Evolutionary conservation across 2,329 filamentous ascomycete species (phyloP), one percentile per base, ranked within the genome.

Genomic region (Alternaria tenuissima): DNA sequence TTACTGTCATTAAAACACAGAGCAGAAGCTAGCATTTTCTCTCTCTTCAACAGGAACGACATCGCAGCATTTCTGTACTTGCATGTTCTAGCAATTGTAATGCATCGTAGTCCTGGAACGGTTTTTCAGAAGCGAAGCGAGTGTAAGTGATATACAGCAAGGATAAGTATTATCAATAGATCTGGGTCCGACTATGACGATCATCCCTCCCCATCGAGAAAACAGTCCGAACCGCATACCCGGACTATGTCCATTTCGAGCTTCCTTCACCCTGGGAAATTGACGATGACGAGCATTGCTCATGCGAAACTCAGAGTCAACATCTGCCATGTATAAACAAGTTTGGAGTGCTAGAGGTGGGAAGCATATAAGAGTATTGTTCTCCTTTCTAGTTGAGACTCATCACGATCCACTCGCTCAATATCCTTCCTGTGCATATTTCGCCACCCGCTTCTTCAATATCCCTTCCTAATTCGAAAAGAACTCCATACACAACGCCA

Each of bases 161-260:
- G 49, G 56, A 54, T 59, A 24, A 34, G 24, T 41, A 36, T 48
- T 54, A 59, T 44, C 49, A 59, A 59, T 54, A 49, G 20, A 34
- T 42, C 32, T 32, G 43, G 46, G 18, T 52, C 49, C 32, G 46
- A 30, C 32, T 52, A 47, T 51, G 32, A 28, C 49, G 49, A 47
- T 14, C 28, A 20, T 6, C 30, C n/a, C 38, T 42, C 47, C 14
- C 28, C 20, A 59, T 59, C 41, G 36, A 52, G 30, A 54, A 41
- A 54, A 48, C 28, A 42, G 48, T 20, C 49, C 22, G 52, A 59
- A 47, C 22, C 32, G 47, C 49, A 30, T 32, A 26, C 24, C 28
- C 32, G 26, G 28, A 39, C n/a, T 39, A 39, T n/a, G 8, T 39
- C 36, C n/a, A 8, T 8, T 20, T 39, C 9, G 36, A 39, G 36